phyloP scores from a whole-genome alignment of 306 rosid species.

The Castanea mollissima region DNA sequence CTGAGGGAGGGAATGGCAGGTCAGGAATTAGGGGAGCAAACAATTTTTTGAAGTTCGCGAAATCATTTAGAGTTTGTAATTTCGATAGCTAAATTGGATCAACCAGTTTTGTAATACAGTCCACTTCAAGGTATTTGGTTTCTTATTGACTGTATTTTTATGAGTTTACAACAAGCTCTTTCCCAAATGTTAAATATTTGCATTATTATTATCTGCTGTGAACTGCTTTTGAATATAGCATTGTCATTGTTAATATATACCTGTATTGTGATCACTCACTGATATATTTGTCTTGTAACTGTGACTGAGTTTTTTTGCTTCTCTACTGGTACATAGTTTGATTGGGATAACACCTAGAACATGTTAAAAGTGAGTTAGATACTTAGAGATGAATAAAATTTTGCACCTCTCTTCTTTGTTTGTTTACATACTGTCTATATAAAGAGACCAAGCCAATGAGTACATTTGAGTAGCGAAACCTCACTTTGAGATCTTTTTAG shows the following conservation, averaged over 20 bases:
- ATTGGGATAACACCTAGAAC: background rate
- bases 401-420: too few species aligned
- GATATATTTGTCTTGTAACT: too few species aligned
- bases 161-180: conserved; percentile 29
- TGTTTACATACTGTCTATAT: background rate
- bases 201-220: background rate
- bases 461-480: background rate
- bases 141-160: conserved; percentile 22
- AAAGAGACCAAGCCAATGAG: background rate
- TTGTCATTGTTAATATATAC: background rate
- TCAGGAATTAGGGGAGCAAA: conserved; percentile 94
- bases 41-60: conserved; percentile 41
- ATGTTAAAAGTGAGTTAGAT: background rate
- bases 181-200: conserved; percentile 19
- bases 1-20: conserved; percentile 95
- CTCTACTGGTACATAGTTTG: background rate
- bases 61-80: conserved; percentile 19
- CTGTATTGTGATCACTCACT: too few species aligned
- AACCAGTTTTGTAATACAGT: conserved; percentile 37
- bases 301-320: too few species aligned
- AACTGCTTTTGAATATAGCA: background rate
- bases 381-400: background rate
- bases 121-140: conserved; percentile 22
- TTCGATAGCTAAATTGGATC: conserved; percentile 22
- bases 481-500: background rate